Evolutionary conservation across 2,329 filamentous ascomycete genomes (phyloP).

Genomic region (Penicillium sp.): DNA sequence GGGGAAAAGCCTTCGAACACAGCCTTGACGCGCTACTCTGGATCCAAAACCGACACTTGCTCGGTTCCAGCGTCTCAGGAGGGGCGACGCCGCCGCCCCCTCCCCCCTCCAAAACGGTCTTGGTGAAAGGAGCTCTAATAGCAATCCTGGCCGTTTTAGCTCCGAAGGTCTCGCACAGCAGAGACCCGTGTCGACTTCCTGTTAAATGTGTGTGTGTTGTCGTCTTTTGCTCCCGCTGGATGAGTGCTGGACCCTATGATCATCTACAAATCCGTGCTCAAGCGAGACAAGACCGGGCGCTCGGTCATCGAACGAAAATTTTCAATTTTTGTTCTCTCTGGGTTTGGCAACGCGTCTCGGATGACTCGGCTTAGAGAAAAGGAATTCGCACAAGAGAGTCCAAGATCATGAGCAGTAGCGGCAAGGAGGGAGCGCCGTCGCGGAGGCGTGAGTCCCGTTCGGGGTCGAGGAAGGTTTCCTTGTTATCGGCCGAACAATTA

Average conservation of each 20-base stretch:
- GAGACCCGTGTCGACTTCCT: no score
- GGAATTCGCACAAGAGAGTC: background rate
- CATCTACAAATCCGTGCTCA: constrained; percentile 4
- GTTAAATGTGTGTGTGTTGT: constrained; percentile 2
- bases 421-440: constrained; percentile 17
- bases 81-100: no score
- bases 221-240: constrained; percentile 3
- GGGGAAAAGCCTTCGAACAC: no score
- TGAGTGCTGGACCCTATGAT: constrained; percentile 12
- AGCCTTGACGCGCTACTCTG: no score
- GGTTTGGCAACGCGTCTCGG: no score
- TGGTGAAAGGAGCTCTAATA: background rate
- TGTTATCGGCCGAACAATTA: constrained; percentile 52
- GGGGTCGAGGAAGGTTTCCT: constrained; percentile 53
- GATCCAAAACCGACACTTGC: no score
- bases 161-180: background rate
- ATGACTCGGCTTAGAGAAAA: no score
- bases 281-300: constrained; percentile 5
- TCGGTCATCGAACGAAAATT: background rate
- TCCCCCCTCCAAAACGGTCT: background rate
- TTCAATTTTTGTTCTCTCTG: no score
- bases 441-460: constrained; percentile 45
- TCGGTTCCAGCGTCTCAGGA: no score
- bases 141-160: background rate
- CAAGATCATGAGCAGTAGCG: constrained; percentile 20